Conservation (phyloP, 192 early-diverging fungal species). For the Mycoemilia scoparia region DNA sequence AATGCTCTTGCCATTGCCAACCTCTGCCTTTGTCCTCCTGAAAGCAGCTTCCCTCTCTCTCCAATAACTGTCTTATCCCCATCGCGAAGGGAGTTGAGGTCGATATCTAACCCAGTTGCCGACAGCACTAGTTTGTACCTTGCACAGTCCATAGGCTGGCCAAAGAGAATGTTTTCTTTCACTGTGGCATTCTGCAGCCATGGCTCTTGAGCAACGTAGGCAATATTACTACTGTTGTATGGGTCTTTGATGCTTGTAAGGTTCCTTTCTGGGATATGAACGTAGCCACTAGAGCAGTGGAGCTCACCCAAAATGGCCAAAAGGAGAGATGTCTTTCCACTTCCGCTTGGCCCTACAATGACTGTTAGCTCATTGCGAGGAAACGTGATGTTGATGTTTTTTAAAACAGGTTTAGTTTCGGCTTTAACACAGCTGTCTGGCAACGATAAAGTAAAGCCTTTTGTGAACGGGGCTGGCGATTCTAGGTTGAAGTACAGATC, state of each 20-base stretch:
- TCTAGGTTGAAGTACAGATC: too few species aligned
- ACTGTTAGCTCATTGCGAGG: constrained; percentile 41
- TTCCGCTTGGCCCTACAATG: constrained; percentile 62
- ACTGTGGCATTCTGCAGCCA: constrained; percentile 34
- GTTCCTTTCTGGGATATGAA: too few species aligned
- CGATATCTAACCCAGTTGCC: constrained; percentile 39
- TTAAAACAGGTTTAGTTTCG: too few species aligned
- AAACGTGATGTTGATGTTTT: constrained; percentile 35
- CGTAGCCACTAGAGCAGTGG: too few species aligned
- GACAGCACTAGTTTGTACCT: constrained; percentile 36
- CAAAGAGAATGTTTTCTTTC: constrained; percentile 47
- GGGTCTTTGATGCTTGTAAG: too few species aligned
- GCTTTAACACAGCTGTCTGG: too few species aligned
- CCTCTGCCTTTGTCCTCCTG: constrained; percentile 46
- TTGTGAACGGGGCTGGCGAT: too few species aligned
- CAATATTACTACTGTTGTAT: too few species aligned
- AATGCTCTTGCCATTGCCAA: constrained; percentile 49
- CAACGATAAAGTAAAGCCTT: too few species aligned
- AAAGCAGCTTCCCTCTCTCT: constrained; percentile 31
- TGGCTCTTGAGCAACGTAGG: constrained; percentile 15
- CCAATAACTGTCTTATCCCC: constrained; percentile 44
- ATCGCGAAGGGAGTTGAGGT: constrained; percentile 31
- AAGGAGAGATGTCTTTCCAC: constrained; percentile 70
- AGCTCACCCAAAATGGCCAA: constrained; percentile 66
- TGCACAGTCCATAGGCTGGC: constrained; percentile 26